Evolutionary conservation across 2,329 filamentous ascomycete species (phyloP).

Genomic region (Aspergillus neotritici): DNA sequence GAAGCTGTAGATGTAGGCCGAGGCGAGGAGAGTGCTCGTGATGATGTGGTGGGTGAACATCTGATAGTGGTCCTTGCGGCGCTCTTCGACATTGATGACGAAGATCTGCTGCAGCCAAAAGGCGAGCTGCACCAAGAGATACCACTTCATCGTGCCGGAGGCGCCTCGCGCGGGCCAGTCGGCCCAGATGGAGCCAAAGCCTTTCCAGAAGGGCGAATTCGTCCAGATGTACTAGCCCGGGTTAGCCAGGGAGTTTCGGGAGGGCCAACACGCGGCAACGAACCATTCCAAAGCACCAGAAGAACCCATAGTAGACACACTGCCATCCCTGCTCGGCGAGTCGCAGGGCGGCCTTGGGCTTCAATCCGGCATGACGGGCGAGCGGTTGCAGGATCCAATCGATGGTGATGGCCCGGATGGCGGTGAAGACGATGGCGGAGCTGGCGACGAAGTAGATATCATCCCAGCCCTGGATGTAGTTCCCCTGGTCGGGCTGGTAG

Average conservation of each 20-base stretch:
- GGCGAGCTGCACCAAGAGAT: constrained; percentile 81
- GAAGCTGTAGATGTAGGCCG: constrained; percentile 80
- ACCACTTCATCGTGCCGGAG: constrained; percentile 70
- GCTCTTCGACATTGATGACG: constrained; percentile 90
- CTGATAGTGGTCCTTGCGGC: constrained; percentile 89
- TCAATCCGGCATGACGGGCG: constrained; percentile 65
- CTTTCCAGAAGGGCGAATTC: constrained; percentile 70
- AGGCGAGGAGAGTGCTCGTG: constrained; percentile 72
- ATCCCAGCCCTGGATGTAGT: constrained; percentile 71
- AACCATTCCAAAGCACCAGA: constrained; percentile 82
- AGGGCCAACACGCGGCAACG: constrained; percentile 25
- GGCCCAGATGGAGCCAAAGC: constrained; percentile 73
- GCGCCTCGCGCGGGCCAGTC: constrained; percentile 77
- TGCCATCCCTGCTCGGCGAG: constrained; percentile 96
- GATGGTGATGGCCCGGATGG: constrained; percentile 75
- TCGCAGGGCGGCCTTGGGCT: constrained; percentile 70
- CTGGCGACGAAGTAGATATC: constrained; percentile 72
- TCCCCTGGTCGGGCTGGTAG: constrained; percentile 61
- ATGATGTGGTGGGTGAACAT: constrained; percentile 95
- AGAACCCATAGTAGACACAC: constrained; percentile 72
- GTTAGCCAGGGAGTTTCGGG: constrained; percentile 6
- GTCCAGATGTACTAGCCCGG: constrained; percentile 66
- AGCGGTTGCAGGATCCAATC: constrained; percentile 80
- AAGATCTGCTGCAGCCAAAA: constrained; percentile 95
- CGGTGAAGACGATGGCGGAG: constrained; percentile 80